Percentiles rank a stretch among this genome's conserved stretches.
Conservation (phyloP, 305 asterid species). For the Plantago coronopus region DNA sequence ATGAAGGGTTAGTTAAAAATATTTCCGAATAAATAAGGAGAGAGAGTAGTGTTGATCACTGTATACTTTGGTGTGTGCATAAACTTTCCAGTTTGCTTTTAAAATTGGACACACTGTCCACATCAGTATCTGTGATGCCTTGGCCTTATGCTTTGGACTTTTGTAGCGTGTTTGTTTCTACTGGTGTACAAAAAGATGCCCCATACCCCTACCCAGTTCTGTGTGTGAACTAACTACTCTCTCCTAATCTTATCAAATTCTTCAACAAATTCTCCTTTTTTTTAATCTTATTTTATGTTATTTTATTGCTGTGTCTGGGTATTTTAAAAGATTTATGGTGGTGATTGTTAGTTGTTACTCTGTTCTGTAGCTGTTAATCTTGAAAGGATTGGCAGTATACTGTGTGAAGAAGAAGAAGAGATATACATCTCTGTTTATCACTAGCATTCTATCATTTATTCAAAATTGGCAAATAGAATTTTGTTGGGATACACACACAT, state of each 20-base stretch:
- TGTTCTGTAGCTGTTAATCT: constrained; percentile 19
- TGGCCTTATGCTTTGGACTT: constrained; percentile 63
- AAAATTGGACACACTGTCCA: constrained; percentile 36
- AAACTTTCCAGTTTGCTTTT: constrained; percentile 13
- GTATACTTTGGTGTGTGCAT: constrained; percentile 1
- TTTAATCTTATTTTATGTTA: too few species aligned
- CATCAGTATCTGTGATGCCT: constrained; percentile 57
- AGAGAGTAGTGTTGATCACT: too few species aligned
- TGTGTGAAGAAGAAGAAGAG: too few species aligned
- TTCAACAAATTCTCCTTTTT: too few species aligned
- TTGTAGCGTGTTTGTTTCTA: constrained; percentile 52
- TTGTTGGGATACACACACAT: constrained; percentile 39
- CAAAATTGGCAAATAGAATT: constrained; percentile 32
- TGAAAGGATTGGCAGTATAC: constrained; percentile 16
- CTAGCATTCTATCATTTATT: not conserved
- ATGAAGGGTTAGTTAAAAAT: too few species aligned
- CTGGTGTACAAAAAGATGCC: constrained; percentile 22
- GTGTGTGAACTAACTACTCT: constrained; percentile 22
- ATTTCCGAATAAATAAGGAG: too few species aligned
- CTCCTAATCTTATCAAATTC: not conserved
- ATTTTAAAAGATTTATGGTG: too few species aligned
- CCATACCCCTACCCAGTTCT: not conserved
- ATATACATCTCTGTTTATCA: too few species aligned
- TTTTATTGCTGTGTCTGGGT: too few species aligned
- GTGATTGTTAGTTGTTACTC: too few species aligned